phyloP scores from a whole-genome alignment of 345 rosid species.

The Clausena lansium region DNA sequence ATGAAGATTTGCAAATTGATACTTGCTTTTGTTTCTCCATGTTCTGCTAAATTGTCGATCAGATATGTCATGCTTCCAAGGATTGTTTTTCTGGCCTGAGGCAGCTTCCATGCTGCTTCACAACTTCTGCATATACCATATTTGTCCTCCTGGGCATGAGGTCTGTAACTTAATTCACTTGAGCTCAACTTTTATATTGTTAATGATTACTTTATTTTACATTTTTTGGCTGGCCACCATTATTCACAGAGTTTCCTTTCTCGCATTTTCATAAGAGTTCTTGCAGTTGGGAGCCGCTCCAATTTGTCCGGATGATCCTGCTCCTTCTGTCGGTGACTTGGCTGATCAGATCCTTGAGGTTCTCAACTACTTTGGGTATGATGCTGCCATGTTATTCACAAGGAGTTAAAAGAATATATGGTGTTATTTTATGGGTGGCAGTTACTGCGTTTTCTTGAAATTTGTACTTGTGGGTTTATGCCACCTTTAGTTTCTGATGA shows the following conservation, averaged over 20 bases:
- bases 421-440: neutral
- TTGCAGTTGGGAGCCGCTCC: constrained; percentile 96
- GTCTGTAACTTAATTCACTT: constrained; percentile 48
- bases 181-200: constrained; percentile 9
- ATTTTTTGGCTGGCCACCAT: constrained; percentile 13
- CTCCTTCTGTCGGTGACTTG: constrained; percentile 69
- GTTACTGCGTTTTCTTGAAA: neutral
- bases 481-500: constrained; percentile 18
- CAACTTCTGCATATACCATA: constrained; percentile 95
- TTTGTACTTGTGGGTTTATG: neutral
- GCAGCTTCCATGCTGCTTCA: constrained; percentile 84
- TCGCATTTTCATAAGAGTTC: constrained; percentile 65
- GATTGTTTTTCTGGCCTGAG: constrained; percentile 90
- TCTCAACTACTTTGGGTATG: constrained; percentile 79
- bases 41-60: constrained; percentile 17
- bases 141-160: constrained; percentile 98
- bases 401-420: too few species aligned
- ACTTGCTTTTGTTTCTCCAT: neutral
- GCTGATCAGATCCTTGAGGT: constrained; percentile 94
- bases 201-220: neutral
- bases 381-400: neutral
- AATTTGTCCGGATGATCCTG: constrained; percentile 49
- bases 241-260: constrained; percentile 38
- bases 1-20: neutral
- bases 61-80: constrained; percentile 96